Percentiles rank a stretch among this genome's conserved stretches.
Evolutionary conservation across 2,329 filamentous ascomycete genomes (phyloP).

Genomic region (Teratosphaeriaceae sp.): DNA sequence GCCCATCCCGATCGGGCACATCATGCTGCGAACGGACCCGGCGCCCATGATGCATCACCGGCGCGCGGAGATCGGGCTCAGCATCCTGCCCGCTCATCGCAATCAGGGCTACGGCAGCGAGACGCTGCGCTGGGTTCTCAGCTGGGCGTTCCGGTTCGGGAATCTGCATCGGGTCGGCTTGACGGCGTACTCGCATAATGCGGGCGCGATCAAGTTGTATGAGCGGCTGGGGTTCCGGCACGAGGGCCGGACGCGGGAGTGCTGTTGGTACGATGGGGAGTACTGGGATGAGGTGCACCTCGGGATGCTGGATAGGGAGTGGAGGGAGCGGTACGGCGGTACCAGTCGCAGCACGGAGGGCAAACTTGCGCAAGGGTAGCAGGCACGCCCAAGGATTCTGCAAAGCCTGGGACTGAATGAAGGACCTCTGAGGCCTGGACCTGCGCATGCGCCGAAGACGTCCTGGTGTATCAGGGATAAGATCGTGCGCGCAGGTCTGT

Average conservation of each 20-base stretch:
- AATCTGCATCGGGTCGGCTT: constrained; percentile 41
- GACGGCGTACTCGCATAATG: constrained; percentile 37
- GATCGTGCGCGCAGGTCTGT: too few relatives aligned
- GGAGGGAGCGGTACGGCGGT: constrained; percentile 19
- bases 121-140: constrained; percentile 41
- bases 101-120: constrained; percentile 42
- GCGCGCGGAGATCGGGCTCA: constrained; percentile 36
- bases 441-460: too few relatives aligned
- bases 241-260: constrained; percentile 39
- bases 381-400: too few relatives aligned
- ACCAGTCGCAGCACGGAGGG: too few relatives aligned
- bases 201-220: constrained; percentile 38
- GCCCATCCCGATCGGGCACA: constrained; percentile 28
- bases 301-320: constrained; percentile 36
- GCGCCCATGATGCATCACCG: constrained; percentile 33
- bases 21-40: constrained; percentile 24
- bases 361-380: too few relatives aligned
- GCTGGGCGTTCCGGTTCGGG: constrained; percentile 42
- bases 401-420: too few relatives aligned
- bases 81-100: constrained; percentile 31
- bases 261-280: constrained; percentile 37
- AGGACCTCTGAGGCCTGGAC: too few relatives aligned
- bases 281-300: constrained; percentile 30
- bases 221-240: constrained; percentile 39
- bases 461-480: too few relatives aligned